These are phyloP conservation scores for Cordyceps pruinosa DNA, from an alignment of 2,329 filamentous ascomycete genomes.

Conservation along the genomic window DNA sequence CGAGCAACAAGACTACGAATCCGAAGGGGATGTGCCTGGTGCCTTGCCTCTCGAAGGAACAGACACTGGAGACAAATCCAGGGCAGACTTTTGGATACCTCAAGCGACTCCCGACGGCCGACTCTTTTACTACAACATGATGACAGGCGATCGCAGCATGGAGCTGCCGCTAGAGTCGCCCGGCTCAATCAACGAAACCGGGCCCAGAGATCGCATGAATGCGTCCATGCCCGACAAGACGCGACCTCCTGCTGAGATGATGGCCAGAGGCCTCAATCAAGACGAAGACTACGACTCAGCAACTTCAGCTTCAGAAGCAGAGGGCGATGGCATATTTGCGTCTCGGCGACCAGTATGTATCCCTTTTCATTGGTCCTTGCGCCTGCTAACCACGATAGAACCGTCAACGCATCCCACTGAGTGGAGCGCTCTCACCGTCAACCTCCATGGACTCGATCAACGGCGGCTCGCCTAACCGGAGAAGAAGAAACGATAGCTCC, in stretches of 20 bases:
- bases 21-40: constrained; percentile 52
- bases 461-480: constrained; percentile 52
- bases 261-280: constrained; percentile 73
- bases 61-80: constrained; percentile 59
- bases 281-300: constrained; percentile 86
- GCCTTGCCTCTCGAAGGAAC: constrained; percentile 63
- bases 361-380: too few species aligned
- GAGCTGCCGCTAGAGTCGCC: constrained; percentile 92
- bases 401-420: constrained; percentile 53
- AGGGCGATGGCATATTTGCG: constrained; percentile 65
- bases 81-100: constrained; percentile 96
- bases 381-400: background rate
- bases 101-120: constrained; percentile 91
- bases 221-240: constrained; percentile 85
- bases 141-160: constrained; percentile 91
- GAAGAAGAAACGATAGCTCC: constrained; percentile 51
- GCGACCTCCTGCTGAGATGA: constrained; percentile 81
- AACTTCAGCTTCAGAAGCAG: constrained; percentile 77
- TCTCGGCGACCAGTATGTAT: constrained; percentile 59
- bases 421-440: constrained; percentile 72
- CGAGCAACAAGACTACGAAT: constrained; percentile 57
- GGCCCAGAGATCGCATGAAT: constrained; percentile 82
- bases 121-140: constrained; percentile 96
- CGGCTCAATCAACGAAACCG: constrained; percentile 69
- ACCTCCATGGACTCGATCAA: constrained; percentile 90